These are phyloP conservation scores for Cicer bijugum DNA, from an alignment of 306 rosid genomes.

Conservation along the genomic window DNA sequence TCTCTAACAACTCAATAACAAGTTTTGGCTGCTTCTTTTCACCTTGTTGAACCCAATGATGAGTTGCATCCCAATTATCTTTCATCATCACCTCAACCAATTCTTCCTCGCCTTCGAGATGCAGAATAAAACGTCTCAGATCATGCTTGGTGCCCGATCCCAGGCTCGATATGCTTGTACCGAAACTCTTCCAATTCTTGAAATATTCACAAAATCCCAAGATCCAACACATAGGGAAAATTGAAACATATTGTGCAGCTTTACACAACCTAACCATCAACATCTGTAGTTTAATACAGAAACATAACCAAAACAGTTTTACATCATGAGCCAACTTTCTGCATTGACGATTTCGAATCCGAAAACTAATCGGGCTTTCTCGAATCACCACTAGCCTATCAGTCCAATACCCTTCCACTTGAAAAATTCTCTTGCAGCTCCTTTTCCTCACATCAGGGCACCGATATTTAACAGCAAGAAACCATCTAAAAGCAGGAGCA, in stretches of 20 bases:
- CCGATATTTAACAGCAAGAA: constrained; percentile 61
- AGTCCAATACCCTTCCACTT: constrained; percentile 74
- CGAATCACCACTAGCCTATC: constrained; percentile 52
- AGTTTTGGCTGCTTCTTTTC: constrained; percentile 61
- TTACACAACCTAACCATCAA: constrained; percentile 68
- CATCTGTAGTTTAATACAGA: constrained; percentile 62
- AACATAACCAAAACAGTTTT: constrained; percentile 46
- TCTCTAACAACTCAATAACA: constrained; percentile 60
- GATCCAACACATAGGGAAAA: constrained; percentile 48
- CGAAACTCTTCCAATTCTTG: constrained; percentile 45
- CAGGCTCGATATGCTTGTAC: constrained; percentile 36
- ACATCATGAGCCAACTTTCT: constrained; percentile 65
- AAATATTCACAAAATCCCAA: constrained; percentile 46
- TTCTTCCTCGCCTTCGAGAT: constrained; percentile 87
- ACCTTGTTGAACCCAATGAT: constrained; percentile 68
- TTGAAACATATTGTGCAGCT: constrained; percentile 57
- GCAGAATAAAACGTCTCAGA: constrained; percentile 69
- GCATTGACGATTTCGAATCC: constrained; percentile 47
- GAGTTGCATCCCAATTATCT: constrained; percentile 65
- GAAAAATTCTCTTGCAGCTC: constrained; percentile 44
- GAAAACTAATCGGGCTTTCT: constrained; percentile 58
- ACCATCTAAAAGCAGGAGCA: constrained; percentile 86
- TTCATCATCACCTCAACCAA: constrained; percentile 67
- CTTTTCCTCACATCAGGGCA: constrained; percentile 52
- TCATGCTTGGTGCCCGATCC: constrained; percentile 52